phyloP scores from a whole-genome alignment of 768 basidiomycete species.

The Russula foetens region DNA sequence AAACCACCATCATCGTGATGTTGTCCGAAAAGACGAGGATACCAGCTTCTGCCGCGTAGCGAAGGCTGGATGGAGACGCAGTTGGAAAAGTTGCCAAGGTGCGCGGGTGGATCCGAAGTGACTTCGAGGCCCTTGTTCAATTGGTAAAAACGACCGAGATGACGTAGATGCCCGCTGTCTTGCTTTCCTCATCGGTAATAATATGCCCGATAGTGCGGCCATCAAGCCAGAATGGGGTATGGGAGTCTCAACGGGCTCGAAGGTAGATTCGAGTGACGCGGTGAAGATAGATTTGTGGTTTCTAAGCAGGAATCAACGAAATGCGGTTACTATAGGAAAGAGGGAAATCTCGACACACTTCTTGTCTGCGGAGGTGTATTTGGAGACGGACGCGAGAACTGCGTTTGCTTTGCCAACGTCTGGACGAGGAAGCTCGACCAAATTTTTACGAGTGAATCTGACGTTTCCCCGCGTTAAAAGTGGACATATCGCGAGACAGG shows the following conservation, averaged over 20 bases:
- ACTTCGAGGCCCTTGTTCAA: conserved; percentile 28
- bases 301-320: conserved; percentile 31
- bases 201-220: conserved; percentile 62
- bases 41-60: conserved; percentile 45
- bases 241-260: conserved; percentile 46
- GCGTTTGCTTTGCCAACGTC: conserved; percentile 58
- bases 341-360: conserved; percentile 40
- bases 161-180: conserved; percentile 50
- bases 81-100: conserved; percentile 64
- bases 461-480: conserved; percentile 48
- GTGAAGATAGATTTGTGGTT: conserved; percentile 63
- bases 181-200: conserved; percentile 43
- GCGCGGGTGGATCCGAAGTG: conserved; percentile 32
- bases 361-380: conserved; percentile 65
- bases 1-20: conserved; percentile 71
- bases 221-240: conserved; percentile 72
- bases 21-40: conserved; percentile 78
- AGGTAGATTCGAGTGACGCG: conserved; percentile 46
- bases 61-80: conserved; percentile 62
- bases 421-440: conserved; percentile 63
- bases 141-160: conserved; percentile 43
- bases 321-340: background rate
- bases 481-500: conserved; percentile 24
- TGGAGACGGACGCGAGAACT: conserved; percentile 52
- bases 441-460: conserved; percentile 61